Conservation (phyloP, 1,139 yeast species). For the Yueomyces sp. region DNA sequence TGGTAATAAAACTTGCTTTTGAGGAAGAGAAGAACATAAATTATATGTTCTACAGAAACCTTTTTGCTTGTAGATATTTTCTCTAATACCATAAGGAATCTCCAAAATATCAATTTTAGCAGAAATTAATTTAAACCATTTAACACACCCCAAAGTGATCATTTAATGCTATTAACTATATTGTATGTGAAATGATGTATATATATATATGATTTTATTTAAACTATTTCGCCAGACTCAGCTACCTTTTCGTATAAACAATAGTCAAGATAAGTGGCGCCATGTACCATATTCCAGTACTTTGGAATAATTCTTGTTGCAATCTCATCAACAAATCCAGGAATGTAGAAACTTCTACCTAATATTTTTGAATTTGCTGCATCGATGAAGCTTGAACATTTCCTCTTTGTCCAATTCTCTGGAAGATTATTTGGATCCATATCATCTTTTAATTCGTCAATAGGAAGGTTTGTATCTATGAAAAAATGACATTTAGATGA, state of each 20-base stretch:
- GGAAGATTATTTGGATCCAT: slow-evolving; percentile 16
- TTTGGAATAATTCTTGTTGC: slow-evolving; percentile 6
- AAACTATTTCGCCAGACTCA: too few species aligned
- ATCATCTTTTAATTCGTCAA: slow-evolving; percentile 11
- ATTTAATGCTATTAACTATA: too few species aligned
- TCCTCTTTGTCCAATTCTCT: slow-evolving; percentile 9
- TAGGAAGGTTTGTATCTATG: slow-evolving; percentile 34
- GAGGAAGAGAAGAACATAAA: too few species aligned
- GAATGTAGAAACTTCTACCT: slow-evolving; percentile 29
- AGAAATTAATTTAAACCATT: too few species aligned
- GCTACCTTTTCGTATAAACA: slow-evolving; percentile 15
- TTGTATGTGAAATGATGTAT: too few species aligned
- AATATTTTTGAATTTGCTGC: slow-evolving; percentile 26
- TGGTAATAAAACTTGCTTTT: too few species aligned
- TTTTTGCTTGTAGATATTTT: too few species aligned
- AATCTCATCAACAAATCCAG: slow-evolving; percentile 14
- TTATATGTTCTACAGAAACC: too few species aligned
- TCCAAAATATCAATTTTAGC: too few species aligned
- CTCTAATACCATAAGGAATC: too few species aligned
- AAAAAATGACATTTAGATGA: slow-evolving; percentile 43
- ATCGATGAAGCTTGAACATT: slow-evolving; percentile 28
- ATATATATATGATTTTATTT: too few species aligned
- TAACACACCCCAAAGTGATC: too few species aligned
- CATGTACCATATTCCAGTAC: slow-evolving; percentile 12
- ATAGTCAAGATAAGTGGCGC: slow-evolving; percentile 15